Conservation (phyloP, 805 yeast genomes). For the Ogataea naganishii region DNA sequence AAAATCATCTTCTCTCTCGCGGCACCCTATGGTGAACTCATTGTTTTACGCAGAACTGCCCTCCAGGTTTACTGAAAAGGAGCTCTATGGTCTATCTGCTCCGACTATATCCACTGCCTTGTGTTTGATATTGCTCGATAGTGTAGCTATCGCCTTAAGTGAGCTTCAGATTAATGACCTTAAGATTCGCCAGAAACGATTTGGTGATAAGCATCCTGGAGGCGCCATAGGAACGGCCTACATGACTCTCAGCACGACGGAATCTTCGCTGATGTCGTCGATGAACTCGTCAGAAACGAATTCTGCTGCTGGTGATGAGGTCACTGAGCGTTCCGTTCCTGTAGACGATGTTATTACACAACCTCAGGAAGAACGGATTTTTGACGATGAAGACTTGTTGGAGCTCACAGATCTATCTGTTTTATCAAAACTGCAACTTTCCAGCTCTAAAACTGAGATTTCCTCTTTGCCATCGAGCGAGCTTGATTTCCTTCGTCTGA, state of each 20-base stretch:
- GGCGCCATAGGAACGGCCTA: constrained; percentile 72
- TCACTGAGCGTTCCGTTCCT: constrained; percentile 3
- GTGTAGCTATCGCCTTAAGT: constrained; percentile 63
- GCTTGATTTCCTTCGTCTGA: constrained; percentile 23
- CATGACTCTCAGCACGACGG: constrained; percentile 3
- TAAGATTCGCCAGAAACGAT: constrained; percentile 41
- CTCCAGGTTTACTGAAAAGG: constrained; percentile 43
- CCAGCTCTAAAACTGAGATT: constrained; percentile 17
- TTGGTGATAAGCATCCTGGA: constrained; percentile 79
- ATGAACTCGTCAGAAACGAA: no score
- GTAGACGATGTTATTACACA: constrained; percentile 9
- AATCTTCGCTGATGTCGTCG: not conserved
- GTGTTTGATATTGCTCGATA: constrained; percentile 69
- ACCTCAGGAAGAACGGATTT: constrained; percentile 6
- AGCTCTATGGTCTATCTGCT: constrained; percentile 72
- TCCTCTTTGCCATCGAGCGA: constrained; percentile 21
- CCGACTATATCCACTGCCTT: constrained; percentile 83
- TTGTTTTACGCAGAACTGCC: constrained; percentile 61
- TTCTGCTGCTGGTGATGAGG: not conserved
- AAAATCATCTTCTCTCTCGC: constrained; percentile 45
- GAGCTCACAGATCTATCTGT: constrained; percentile 13
- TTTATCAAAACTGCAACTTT: constrained; percentile 14
- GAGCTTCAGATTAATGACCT: constrained; percentile 57
- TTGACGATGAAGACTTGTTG: constrained; percentile 7
- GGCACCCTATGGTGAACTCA: constrained; percentile 38